These are phyloP conservation scores for Graphiopsis chlorocephala DNA, from an alignment of 2,329 filamentous ascomycete genomes.

Conservation along the genomic window DNA sequence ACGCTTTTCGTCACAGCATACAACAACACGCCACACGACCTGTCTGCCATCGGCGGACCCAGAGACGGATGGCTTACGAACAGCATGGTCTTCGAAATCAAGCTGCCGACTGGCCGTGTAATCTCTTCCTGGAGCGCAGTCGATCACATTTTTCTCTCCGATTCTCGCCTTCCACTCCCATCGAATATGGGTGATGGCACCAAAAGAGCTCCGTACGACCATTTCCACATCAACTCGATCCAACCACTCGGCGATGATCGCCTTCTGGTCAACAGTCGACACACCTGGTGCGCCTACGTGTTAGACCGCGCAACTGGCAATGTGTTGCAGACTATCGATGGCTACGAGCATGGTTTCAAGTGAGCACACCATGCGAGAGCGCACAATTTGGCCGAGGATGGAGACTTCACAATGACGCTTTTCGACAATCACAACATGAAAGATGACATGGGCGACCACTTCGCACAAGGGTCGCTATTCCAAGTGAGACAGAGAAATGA, in stretches of 20 bases:
- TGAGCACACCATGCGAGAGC: constrained; percentile 24
- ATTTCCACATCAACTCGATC: constrained; percentile 31
- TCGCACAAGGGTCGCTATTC: constrained; percentile 21
- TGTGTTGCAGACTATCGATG: constrained; percentile 25
- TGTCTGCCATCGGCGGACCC: constrained; percentile 35
- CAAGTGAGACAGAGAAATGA: constrained; percentile 16
- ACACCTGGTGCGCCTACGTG: constrained; percentile 27
- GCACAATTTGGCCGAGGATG: constrained; percentile 23
- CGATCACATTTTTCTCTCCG: constrained; percentile 30
- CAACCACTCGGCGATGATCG: constrained; percentile 25
- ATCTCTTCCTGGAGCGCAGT: constrained; percentile 44
- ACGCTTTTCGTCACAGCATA: constrained; percentile 34
- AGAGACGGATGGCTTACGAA: constrained; percentile 37
- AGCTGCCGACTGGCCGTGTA: constrained; percentile 40
- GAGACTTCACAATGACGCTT: constrained; percentile 23
- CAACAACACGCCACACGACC: constrained; percentile 33
- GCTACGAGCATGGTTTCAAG: constrained; percentile 25
- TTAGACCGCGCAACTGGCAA: constrained; percentile 21
- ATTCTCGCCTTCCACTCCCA: constrained; percentile 18
- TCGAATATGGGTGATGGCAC: constrained; percentile 14
- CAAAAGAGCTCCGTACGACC: constrained; percentile 23
- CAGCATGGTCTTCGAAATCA: constrained; percentile 43
- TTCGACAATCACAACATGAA: constrained; percentile 28
- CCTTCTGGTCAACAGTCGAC: constrained; percentile 24
- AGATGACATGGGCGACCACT: constrained; percentile 13